Evolutionary conservation across 345 rosid genomes (phyloP).

Genomic region (Ceriops tagal): DNA sequence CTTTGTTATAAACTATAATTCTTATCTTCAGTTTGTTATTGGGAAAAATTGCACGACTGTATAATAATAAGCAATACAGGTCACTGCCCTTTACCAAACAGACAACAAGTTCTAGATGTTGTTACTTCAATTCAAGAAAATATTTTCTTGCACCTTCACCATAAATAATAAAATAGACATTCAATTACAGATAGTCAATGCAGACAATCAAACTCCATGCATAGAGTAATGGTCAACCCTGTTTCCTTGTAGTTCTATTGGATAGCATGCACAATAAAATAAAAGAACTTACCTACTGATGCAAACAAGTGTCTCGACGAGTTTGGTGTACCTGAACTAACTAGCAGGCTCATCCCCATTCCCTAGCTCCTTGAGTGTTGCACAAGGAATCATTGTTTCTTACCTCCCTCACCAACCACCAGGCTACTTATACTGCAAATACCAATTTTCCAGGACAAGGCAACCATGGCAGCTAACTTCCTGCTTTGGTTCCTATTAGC

Average conservation of each 20-base stretch:
- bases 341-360: conserved; percentile 5
- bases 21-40: too few species aligned
- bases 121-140: background rate
- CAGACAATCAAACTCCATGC: background rate
- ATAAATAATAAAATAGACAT: background rate
- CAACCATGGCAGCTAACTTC: conserved; percentile 33
- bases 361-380: background rate
- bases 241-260: too few species aligned
- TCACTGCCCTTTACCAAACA: too few species aligned
- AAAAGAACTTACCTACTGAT: conserved; percentile 5
- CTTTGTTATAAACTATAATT: too few species aligned
- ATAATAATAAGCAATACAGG: too few species aligned
- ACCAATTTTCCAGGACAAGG: background rate
- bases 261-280: background rate
- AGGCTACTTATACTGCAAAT: conserved; percentile 4
- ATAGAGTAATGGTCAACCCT: background rate
- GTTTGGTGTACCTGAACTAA: conserved; percentile 13
- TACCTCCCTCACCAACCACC: conserved; percentile 33
- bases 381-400: conserved; percentile 23
- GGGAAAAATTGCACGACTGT: too few species aligned
- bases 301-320: conserved; percentile 31
- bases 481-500: conserved; percentile 20
- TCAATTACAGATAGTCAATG: background rate
- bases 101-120: too few species aligned
- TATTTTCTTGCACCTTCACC: background rate